Evolutionary conservation across 163 green algal genomes (phyloP).

Genomic region (Chloromonas sp.): DNA sequence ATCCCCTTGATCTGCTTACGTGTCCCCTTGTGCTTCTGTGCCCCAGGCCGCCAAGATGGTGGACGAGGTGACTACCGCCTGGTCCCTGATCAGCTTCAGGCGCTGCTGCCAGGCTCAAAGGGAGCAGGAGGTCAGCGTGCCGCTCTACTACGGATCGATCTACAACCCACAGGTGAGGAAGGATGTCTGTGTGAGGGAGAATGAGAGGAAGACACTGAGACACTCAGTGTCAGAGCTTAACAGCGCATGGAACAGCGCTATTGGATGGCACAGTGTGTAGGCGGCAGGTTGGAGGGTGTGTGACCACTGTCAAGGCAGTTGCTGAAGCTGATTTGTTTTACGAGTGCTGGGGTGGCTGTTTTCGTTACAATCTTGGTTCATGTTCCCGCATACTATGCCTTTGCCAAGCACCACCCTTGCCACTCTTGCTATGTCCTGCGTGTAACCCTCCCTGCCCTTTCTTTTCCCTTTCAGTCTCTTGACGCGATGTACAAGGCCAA

Average conservation of each 20-base stretch:
- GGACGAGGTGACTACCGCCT: conserved; percentile 45
- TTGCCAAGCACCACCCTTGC: neutral
- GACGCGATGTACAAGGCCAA: conserved; percentile 25
- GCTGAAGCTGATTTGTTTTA: neutral
- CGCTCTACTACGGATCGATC: conserved; percentile 46
- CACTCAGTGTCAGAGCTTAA: too few relatives aligned
- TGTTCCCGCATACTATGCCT: neutral
- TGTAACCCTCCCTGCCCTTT: neutral
- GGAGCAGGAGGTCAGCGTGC: conserved; percentile 40
- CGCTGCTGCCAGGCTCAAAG: conserved; percentile 21
- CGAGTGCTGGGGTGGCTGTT: neutral
- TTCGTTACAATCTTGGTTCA: neutral
- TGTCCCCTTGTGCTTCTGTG: neutral
- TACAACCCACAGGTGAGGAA: conserved; percentile 34
- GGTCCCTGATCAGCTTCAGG: conserved; percentile 44
- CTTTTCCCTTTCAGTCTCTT: conserved; percentile 9
- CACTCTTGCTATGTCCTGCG: neutral
- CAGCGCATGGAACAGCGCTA: too few relatives aligned
- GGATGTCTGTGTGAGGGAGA: too few relatives aligned
- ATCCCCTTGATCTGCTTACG: neutral
- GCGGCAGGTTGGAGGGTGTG: too few relatives aligned
- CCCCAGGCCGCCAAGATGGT: conserved; percentile 38
- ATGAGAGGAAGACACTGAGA: too few relatives aligned
- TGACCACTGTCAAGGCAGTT: neutral
- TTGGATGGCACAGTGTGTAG: too few relatives aligned